Evolutionary conservation across 805 yeast species (phyloP).

Genomic region (Wickerhamiella shivajii): DNA sequence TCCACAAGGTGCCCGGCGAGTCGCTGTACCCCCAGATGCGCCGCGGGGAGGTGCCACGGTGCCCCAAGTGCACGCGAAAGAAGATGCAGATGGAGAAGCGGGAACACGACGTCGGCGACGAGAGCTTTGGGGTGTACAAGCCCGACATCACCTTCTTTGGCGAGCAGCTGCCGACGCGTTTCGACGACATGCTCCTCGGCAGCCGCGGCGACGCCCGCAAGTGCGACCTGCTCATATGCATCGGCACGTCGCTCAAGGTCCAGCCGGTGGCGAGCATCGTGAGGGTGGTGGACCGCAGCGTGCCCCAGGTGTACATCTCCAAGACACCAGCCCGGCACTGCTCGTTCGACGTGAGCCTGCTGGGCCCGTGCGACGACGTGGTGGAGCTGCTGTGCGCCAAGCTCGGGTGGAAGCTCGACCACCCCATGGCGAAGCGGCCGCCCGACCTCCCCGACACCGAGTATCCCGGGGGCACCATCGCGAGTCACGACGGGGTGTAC

Average conservation of each 20-base stretch:
- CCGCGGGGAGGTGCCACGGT: conserved; percentile 46
- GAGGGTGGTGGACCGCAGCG: conserved; percentile 51
- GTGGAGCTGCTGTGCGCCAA: conserved; percentile 47
- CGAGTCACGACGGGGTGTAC: conserved; percentile 18
- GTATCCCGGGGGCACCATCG: conserved; percentile 19
- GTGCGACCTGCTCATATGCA: conserved; percentile 70
- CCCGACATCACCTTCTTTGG: conserved; percentile 92
- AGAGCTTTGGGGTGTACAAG: conserved; percentile 66
- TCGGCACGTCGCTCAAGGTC: conserved; percentile 84
- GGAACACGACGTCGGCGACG: conserved; percentile 19
- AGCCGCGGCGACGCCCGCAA: conserved; percentile 42
- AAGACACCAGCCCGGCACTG: conserved; percentile 61
- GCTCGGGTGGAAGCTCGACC: conserved; percentile 48
- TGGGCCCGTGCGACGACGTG: conserved; percentile 76
- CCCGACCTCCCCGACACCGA: conserved; percentile 11
- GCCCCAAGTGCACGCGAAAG: conserved; percentile 44
- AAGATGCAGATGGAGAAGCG: conserved; percentile 25
- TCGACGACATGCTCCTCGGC: conserved; percentile 35
- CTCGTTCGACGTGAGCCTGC: conserved; percentile 60
- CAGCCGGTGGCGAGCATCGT: conserved; percentile 85
- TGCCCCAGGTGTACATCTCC: conserved; percentile 72
- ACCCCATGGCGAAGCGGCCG: conserved; percentile 32
- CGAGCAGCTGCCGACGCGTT: conserved; percentile 59
- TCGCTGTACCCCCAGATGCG: conserved; percentile 46
- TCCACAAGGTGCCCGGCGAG: conserved; percentile 49